Conservation (phyloP, 345 rosid genomes). For the Cardamine chenopodiifolia region DNA sequence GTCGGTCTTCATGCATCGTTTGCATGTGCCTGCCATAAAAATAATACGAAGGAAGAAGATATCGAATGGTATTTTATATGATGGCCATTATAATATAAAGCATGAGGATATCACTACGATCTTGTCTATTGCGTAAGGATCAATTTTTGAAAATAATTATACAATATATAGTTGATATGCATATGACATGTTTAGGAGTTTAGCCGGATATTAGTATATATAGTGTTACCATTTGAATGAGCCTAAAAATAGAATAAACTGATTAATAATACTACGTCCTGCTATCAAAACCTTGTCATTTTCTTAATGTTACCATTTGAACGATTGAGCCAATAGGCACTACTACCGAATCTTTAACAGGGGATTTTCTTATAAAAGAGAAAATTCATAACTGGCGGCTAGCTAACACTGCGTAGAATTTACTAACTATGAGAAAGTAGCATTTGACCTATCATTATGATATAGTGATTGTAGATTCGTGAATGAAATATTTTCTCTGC, state of each 20-base stretch:
- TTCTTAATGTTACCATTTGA: conserved; percentile 17
- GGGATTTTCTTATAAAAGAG: background rate
- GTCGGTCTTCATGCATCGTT: conserved; percentile 46
- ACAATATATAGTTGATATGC: background rate
- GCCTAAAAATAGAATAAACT: background rate
- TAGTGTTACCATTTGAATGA: background rate
- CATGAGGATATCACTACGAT: conserved; percentile 25
- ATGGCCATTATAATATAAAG: conserved; percentile 31
- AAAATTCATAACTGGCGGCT: conserved; percentile 10
- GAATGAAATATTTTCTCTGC: background rate
- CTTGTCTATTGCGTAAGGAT: conserved; percentile 32
- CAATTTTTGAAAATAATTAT: background rate
- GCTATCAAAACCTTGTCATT: conserved; percentile 25
- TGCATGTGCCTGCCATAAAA: conserved; percentile 44
- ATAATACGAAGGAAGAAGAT: conserved; percentile 9
- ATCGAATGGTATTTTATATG: conserved; percentile 25
- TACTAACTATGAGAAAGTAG: background rate
- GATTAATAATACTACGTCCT: background rate
- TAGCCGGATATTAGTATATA: background rate
- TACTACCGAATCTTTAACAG: background rate
- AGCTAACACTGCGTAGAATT: background rate
- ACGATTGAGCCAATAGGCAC: conserved; percentile 23
- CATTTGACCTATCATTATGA: background rate
- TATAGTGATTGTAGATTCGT: background rate
- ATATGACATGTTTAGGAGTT: background rate